Conservation (phyloP, 805 yeast genomes). For the Candida khao-thaluensis region DNA sequence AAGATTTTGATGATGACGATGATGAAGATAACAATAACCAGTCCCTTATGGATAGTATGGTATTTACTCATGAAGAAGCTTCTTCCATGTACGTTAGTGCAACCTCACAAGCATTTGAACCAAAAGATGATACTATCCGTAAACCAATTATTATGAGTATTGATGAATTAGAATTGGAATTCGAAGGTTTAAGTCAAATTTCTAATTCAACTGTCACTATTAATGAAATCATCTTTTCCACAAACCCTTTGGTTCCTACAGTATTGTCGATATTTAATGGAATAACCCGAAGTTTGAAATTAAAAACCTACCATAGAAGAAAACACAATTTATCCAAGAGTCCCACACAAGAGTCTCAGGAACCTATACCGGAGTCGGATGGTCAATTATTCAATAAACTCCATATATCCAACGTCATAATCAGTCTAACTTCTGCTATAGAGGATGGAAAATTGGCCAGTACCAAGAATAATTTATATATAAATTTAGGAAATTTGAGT, state of each 20-base stretch:
- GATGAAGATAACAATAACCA: slow-evolving; percentile 18
- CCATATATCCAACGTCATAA: slow-evolving; percentile 31
- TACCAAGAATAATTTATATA: slow-evolving; percentile 26
- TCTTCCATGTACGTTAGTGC: slow-evolving; percentile 83
- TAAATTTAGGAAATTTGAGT: slow-evolving; percentile 26
- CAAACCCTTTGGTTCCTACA: slow-evolving; percentile 43
- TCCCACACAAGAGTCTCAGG: slow-evolving; percentile 16
- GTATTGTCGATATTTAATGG: slow-evolving; percentile 36
- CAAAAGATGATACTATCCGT: background rate
- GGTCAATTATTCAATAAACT: slow-evolving; percentile 37
- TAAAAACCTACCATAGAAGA: slow-evolving; percentile 30
- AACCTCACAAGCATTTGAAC: slow-evolving; percentile 47
- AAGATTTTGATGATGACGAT: slow-evolving; percentile 13
- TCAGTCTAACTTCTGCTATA: slow-evolving; percentile 51
- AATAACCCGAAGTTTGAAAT: slow-evolving; percentile 33
- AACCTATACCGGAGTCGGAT: slow-evolving; percentile 10
- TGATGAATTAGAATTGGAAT: slow-evolving; percentile 41
- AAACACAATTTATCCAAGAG: slow-evolving; percentile 14
- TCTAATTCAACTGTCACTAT: slow-evolving; percentile 39
- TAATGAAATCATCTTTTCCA: slow-evolving; percentile 42
- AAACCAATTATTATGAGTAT: slow-evolving; percentile 22
- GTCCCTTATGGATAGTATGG: slow-evolving; percentile 55
- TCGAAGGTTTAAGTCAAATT: slow-evolving; percentile 45
- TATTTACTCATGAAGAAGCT: slow-evolving; percentile 68
- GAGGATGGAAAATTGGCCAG: slow-evolving; percentile 41